Evolutionary conservation across 2,329 filamentous ascomycete genomes (phyloP), one percentile per base, ranked within the genome.

Genomic region (Fusarium azukiicola): DNA sequence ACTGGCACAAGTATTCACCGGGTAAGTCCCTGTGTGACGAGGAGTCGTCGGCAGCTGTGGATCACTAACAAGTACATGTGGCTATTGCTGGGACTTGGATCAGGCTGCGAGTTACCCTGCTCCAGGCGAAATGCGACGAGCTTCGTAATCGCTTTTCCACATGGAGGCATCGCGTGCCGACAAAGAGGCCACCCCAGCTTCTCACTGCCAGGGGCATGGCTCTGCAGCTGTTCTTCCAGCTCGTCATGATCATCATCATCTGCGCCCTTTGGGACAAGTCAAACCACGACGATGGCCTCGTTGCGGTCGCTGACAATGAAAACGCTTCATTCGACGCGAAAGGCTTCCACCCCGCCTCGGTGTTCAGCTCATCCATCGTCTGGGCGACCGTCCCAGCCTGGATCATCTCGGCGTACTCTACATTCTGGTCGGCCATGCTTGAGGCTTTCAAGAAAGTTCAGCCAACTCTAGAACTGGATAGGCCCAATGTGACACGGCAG

Each of bases 331-430:
- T 66, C n/a, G 61, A 66, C 19, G 46, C 42, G 42, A n/a, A 8
- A 32, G 61, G 61, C 13, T 66, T 47, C 13, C 61, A 66, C 44
- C 23, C 61, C 14, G 61, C 61, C 9, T 46, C 61, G 17, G 47
- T 66, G 2, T 46, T 42, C 23, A 66, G 61, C 42, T 66, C 61
- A n/a, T 66, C 61, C 1, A 66, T 66, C n/a, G 61, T 66, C 16
- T 66, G 61, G 61, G 61, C 61, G 5, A 66, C 61, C 2, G 61
- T 66, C 21, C 61, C 61, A 27, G 61, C 61, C 21, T 66, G 61
- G 61, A 66, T 66, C 42, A 66, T 66, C 13, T 66, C 61, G 27
- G 61, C 61, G 5, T 66, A 66, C 61, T 66, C 61, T 6, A 47
- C 61, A 6, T 16, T 66, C 7, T 66, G 61, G 61, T 66, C 61